Evolutionary conservation across 2,329 filamentous ascomycete species (phyloP).

Genomic region (Lachnellula willkommii): DNA sequence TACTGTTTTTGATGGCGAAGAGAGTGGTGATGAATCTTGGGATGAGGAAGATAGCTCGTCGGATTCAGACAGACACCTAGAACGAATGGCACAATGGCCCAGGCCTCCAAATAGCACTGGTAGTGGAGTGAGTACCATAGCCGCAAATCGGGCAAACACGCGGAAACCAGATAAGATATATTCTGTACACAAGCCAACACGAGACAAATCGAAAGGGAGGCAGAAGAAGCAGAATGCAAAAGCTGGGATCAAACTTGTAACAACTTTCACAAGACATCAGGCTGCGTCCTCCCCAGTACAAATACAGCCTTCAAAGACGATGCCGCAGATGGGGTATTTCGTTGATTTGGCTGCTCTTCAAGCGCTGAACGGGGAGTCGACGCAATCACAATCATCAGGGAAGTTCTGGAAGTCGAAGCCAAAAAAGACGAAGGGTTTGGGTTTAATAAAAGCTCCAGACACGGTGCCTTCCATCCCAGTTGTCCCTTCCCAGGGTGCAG

Average conservation of each 20-base stretch:
- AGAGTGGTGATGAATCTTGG: slow-evolving; percentile 29
- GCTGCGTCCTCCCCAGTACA: slow-evolving; percentile 42
- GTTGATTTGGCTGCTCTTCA: slow-evolving; percentile 55
- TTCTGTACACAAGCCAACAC: slow-evolving; percentile 33
- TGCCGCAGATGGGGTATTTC: slow-evolving; percentile 23
- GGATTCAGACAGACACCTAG: slow-evolving; percentile 1
- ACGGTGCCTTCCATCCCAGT: neutral
- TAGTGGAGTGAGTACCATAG: slow-evolving; percentile 9
- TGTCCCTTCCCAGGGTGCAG: neutral
- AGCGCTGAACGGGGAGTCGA: slow-evolving; percentile 45
- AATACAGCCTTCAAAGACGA: slow-evolving; percentile 21
- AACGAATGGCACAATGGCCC: slow-evolving; percentile 21
- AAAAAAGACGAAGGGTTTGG: slow-evolving; percentile 20
- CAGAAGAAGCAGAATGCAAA: slow-evolving; percentile 56
- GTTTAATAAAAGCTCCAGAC: neutral
- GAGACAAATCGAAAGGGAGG: slow-evolving; percentile 52
- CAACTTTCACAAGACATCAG: slow-evolving; percentile 52
- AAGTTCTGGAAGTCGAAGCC: slow-evolving; percentile 30
- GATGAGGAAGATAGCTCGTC: slow-evolving; percentile 22
- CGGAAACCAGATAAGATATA: slow-evolving; percentile 22
- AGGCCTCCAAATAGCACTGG: slow-evolving; percentile 13
- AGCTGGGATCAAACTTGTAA: slow-evolving; percentile 64
- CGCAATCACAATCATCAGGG: slow-evolving; percentile 9
- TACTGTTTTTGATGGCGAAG: slow-evolving; percentile 20
- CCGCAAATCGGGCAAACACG: slow-evolving; percentile 12